phyloP scores from a whole-genome alignment of 306 rosid species.

The Cucurbita argyrosperma region DNA sequence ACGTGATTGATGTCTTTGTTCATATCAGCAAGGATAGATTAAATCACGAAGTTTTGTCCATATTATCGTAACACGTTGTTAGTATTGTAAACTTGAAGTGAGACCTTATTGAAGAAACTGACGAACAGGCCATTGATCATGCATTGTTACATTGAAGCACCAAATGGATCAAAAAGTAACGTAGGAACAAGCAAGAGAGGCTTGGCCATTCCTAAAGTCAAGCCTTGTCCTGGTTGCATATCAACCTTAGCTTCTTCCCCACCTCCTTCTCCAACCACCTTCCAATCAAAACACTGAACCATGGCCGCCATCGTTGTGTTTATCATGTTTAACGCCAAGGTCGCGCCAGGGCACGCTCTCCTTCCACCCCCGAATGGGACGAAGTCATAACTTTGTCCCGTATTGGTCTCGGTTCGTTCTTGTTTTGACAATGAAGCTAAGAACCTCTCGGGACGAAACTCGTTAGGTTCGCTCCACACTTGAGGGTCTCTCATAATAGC shows the following conservation, averaged over 20 bases:
- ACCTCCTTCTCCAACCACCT: slow-evolving; percentile 9
- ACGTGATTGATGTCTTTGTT: no score
- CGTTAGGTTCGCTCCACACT: slow-evolving; percentile 24
- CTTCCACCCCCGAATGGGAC: slow-evolving; percentile 50
- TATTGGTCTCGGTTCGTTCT: neutral
- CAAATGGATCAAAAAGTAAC: neutral
- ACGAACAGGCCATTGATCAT: neutral
- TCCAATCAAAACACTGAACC: slow-evolving; percentile 37
- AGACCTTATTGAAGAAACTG: neutral
- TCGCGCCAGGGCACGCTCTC: slow-evolving; percentile 33
- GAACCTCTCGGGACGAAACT: slow-evolving; percentile 17
- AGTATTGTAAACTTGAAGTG: neutral
- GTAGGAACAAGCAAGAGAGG: neutral
- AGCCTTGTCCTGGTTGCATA: neutral
- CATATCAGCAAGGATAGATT: no score
- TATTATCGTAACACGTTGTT: neutral
- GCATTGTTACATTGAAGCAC: neutral
- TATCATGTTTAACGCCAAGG: slow-evolving; percentile 10
- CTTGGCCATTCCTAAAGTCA: slow-evolving; percentile 1
- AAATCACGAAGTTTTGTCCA: no score
- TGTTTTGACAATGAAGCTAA: slow-evolving; percentile 10
- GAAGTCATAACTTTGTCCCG: slow-evolving; percentile 20
- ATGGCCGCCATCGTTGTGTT: slow-evolving; percentile 14
- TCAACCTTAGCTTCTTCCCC: neutral
- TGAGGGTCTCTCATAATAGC: slow-evolving; percentile 42